Conservation (phyloP, 805 yeast genomes). For the Maudiozyma saulgeensis region DNA sequence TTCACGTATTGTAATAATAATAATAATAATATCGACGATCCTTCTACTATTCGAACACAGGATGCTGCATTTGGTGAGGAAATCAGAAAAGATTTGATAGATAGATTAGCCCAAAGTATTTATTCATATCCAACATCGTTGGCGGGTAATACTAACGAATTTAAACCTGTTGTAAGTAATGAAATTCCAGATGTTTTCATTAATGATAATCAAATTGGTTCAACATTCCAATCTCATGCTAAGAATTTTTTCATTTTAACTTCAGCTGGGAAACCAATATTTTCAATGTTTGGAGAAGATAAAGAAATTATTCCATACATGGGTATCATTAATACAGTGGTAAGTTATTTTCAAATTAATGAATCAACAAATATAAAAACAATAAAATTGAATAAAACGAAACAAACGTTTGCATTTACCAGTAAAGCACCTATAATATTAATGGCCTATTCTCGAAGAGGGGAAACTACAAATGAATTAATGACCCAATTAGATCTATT, state of each 20-base stretch:
- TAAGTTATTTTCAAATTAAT: conserved; percentile 52
- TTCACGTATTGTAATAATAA: neutral
- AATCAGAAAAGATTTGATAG: conserved; percentile 2
- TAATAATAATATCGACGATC: neutral
- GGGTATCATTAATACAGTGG: conserved; percentile 73
- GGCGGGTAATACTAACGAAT: conserved; percentile 1
- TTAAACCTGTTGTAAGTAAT: conserved; percentile 20
- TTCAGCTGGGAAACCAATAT: conserved; percentile 82
- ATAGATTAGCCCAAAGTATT: conserved; percentile 14
- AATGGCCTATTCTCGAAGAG: conserved; percentile 54
- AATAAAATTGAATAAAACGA: conserved; percentile 29
- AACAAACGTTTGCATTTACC: conserved; percentile 41
- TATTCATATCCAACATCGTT: conserved; percentile 12
- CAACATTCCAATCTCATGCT: conserved; percentile 8
- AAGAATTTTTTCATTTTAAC: conserved; percentile 77
- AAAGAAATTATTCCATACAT: conserved; percentile 54
- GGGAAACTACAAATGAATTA: conserved; percentile 44
- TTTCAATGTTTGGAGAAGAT: conserved; percentile 66
- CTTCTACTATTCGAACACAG: neutral
- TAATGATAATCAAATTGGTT: neutral
- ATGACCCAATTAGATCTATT: conserved; percentile 59
- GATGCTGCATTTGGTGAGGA: neutral
- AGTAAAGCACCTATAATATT: conserved; percentile 62
- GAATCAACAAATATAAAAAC: conserved; percentile 33
- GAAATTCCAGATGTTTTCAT: conserved; percentile 23